A percentile compares a stretch with the other conserved stretches of the same genome.
phyloP scores from a whole-genome alignment of 495 filamentous ascomycete species.

The Penicillium herquei region DNA sequence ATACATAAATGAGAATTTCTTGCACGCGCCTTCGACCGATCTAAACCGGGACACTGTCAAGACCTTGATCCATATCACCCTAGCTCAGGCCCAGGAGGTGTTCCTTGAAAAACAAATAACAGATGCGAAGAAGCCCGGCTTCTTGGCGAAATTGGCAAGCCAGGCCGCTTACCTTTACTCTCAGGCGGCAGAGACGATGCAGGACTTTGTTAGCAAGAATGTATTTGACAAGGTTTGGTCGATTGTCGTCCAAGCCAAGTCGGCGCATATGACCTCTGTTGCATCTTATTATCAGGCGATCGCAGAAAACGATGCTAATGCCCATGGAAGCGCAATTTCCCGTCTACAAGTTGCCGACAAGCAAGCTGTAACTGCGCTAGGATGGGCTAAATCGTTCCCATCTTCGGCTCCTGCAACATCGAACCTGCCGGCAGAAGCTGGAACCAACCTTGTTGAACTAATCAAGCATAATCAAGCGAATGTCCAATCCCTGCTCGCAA shows the following conservation, averaged over 20 bases:
- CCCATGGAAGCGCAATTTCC: slow-evolving; percentile 83
- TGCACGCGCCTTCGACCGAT: slow-evolving; percentile 94
- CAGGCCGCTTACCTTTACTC: slow-evolving; percentile 86
- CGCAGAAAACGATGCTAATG: slow-evolving; percentile 83
- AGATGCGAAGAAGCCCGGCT: slow-evolving; percentile 88
- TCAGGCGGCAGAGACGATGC: slow-evolving; percentile 83
- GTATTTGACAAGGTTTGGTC: slow-evolving; percentile 98
- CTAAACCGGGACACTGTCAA: slow-evolving; percentile 93
- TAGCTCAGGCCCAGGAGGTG: slow-evolving; percentile 94
- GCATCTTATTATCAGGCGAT: slow-evolving; percentile 94
- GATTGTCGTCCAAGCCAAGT: slow-evolving; percentile 81
- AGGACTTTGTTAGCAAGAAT: slow-evolving; percentile 87
- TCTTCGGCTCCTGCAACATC: slow-evolving; percentile 73
- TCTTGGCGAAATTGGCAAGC: slow-evolving; percentile 88
- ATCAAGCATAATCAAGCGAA: slow-evolving; percentile 77
- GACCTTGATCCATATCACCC: slow-evolving; percentile 85
- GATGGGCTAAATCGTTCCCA: slow-evolving; percentile 78
- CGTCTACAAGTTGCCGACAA: slow-evolving; percentile 79
- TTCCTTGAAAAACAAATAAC: slow-evolving; percentile 95
- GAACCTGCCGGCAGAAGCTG: slow-evolving; percentile 80
- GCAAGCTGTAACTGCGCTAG: slow-evolving; percentile 70
- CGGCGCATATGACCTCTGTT: slow-evolving; percentile 76
- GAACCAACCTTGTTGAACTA: slow-evolving; percentile 67
- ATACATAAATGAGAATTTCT: slow-evolving; percentile 99
- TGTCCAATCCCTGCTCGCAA: slow-evolving; percentile 74